Percentiles rank a stretch among this genome's conserved stretches.
phyloP scores from a whole-genome alignment of 2,329 filamentous ascomycete species.

The Orbilia brochopaga region DNA sequence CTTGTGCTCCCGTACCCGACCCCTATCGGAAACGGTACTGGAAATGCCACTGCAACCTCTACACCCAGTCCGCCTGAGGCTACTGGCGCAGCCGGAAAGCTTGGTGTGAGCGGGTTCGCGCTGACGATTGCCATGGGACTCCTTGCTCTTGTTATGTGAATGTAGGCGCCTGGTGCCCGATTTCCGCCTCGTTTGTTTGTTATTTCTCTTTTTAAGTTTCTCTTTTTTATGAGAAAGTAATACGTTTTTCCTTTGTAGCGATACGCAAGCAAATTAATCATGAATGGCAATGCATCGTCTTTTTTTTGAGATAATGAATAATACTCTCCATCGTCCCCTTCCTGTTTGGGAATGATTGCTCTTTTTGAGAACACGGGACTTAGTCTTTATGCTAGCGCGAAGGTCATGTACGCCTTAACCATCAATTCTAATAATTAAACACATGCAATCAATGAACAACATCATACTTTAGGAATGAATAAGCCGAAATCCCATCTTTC shows the following conservation, averaged over 20 bases:
- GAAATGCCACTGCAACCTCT: conserved; percentile 19
- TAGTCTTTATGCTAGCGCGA: too few species aligned
- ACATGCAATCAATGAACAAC: too few species aligned
- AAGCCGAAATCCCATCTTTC: too few species aligned
- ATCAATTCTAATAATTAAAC: too few species aligned
- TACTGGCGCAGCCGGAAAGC: conserved; percentile 40
- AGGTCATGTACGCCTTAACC: too few species aligned
- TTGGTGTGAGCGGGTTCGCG: conserved; percentile 43
- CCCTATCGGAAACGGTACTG: conserved; percentile 30
- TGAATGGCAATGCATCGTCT: not conserved
- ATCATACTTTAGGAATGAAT: too few species aligned
- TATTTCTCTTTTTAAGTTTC: not conserved
- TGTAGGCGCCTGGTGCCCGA: conserved; percentile 1
- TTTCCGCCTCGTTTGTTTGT: not conserved
- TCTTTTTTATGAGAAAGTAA: conserved; percentile 1
- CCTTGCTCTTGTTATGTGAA: conserved; percentile 42
- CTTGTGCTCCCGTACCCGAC: conserved; percentile 23
- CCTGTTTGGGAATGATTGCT: conserved; percentile 7
- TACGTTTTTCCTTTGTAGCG: not conserved
- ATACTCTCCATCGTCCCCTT: too few species aligned
- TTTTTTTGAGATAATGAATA: too few species aligned
- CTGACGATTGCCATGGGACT: conserved; percentile 43
- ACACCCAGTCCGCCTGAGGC: conserved; percentile 28
- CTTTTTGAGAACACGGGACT: too few species aligned
- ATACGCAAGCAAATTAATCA: too few species aligned